Conservation (phyloP, 352 stramenopile species). For the Chrysophaeum taylorii region DNA sequence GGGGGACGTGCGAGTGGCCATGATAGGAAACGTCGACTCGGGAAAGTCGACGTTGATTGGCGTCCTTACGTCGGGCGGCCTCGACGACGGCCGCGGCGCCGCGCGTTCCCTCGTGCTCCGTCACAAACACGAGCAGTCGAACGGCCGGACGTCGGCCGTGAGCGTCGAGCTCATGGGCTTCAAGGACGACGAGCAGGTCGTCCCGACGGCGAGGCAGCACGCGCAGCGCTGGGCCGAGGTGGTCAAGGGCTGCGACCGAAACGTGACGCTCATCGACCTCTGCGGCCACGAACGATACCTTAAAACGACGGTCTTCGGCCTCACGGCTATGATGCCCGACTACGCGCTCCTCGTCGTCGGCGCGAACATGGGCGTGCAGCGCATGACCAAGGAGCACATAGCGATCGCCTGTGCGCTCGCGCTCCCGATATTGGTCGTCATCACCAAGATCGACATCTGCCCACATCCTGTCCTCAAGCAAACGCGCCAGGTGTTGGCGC, state of each 20-base stretch:
- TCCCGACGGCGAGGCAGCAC: conserved; percentile 33
- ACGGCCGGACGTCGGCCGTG: conserved; percentile 68
- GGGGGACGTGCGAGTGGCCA: no score
- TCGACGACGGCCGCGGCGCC: conserved; percentile 88
- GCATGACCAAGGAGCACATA: conserved; percentile 83
- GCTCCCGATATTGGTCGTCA: conserved; percentile 79
- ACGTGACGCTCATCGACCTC: conserved; percentile 70
- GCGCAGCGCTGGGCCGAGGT: conserved; percentile 37
- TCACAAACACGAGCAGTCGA: conserved; percentile 76
- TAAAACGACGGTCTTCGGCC: conserved; percentile 97
- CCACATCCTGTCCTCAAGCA: conserved; percentile 79
- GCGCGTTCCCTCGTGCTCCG: conserved; percentile 67
- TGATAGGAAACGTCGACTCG: conserved; percentile 73
- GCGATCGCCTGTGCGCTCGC: conserved; percentile 75
- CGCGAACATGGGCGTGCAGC: conserved; percentile 83
- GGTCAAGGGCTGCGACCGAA: conserved; percentile 36
- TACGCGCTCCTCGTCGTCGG: conserved; percentile 83
- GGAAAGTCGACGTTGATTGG: conserved; percentile 77
- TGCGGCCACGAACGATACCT: conserved; percentile 96
- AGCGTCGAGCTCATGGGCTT: conserved; percentile 54
- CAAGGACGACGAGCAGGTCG: conserved; percentile 24
- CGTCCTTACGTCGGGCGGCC: conserved; percentile 79
- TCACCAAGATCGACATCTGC: conserved; percentile 87
- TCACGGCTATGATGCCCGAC: conserved; percentile 90
- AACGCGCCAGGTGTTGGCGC: conserved; percentile 70